Evolutionary conservation across 345 rosid species (phyloP).

Genomic region (Gossypium sturtianum): DNA sequence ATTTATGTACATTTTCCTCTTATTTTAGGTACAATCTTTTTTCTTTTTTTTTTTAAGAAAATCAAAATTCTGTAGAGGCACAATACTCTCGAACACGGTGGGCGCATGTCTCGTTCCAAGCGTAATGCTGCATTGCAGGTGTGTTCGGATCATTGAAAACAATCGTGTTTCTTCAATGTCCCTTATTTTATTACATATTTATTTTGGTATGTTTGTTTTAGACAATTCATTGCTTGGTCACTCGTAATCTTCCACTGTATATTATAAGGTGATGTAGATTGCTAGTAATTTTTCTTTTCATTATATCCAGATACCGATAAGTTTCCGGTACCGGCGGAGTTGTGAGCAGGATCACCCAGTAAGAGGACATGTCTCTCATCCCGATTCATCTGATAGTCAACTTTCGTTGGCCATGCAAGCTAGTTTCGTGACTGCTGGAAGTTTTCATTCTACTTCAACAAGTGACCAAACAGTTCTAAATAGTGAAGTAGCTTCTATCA

Average conservation of each 20-base stretch:
- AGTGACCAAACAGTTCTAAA: conserved; percentile 19
- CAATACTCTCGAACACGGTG: conserved; percentile 57
- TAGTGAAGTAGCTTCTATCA: conserved; percentile 32
- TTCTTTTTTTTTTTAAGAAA: neutral
- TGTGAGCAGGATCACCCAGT: conserved; percentile 48
- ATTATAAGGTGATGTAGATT: neutral
- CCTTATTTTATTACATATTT: neutral
- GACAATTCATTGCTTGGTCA: neutral
- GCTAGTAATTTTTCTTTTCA: neutral
- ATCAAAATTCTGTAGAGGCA: conserved; percentile 42
- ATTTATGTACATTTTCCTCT: neutral
- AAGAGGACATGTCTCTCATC: conserved; percentile 37
- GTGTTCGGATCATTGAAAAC: conserved; percentile 6
- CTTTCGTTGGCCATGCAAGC: conserved; percentile 45
- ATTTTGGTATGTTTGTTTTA: neutral
- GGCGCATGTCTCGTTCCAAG: conserved; percentile 65
- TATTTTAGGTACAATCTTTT: neutral
- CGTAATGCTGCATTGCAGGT: conserved; percentile 72
- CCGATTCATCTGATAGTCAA: conserved; percentile 37
- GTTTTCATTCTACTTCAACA: conserved; percentile 29
- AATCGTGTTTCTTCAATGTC: neutral
- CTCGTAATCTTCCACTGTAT: neutral
- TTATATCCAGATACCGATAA: conserved; percentile 49
- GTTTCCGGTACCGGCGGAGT: conserved; percentile 47
- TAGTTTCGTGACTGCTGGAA: conserved; percentile 34